These are phyloP conservation scores for Irpex sp. DNA, from an alignment of 1,284 basidiomycete species.

Conservation along the genomic window DNA sequence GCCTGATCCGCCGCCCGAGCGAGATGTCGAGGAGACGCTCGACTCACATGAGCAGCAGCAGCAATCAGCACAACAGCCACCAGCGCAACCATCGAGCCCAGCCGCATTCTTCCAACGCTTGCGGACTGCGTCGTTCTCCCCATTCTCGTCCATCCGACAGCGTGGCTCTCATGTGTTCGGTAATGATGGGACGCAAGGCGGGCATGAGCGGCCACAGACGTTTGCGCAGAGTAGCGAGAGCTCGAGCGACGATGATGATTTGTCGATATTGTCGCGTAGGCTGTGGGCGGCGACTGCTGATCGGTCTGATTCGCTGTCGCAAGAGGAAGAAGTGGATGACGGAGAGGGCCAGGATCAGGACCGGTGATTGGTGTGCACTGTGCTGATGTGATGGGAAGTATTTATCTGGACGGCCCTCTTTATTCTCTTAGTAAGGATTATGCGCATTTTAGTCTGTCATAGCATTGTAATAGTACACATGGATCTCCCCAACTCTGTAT, in stretches of 20 bases:
- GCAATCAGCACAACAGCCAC: slow-evolving; percentile 3
- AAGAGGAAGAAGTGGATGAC: slow-evolving; percentile 5
- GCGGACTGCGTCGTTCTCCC: slow-evolving; percentile 42
- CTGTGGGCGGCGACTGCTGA: slow-evolving; percentile 7
- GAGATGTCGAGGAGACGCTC: slow-evolving; percentile 4
- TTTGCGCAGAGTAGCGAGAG: slow-evolving; percentile 59
- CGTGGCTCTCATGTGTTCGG: slow-evolving; percentile 19
- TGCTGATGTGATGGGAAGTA: background rate
- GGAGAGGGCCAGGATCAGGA: slow-evolving; percentile 7
- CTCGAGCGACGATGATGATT: slow-evolving; percentile 55
- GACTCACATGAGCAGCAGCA: slow-evolving; percentile 11
- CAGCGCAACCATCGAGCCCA: slow-evolving; percentile 9
- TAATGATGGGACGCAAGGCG: slow-evolving; percentile 25
- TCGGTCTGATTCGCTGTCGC: slow-evolving; percentile 2
- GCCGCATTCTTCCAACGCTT: slow-evolving; percentile 40
- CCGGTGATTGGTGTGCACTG: background rate
- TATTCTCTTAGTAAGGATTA: background rate
- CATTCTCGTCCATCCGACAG: slow-evolving; percentile 35
- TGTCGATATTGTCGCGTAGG: slow-evolving; percentile 25
- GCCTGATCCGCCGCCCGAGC: slow-evolving; percentile 24
- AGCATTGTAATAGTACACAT: background rate
- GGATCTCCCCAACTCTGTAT: background rate
- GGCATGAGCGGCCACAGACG: slow-evolving; percentile 17
- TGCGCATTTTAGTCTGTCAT: background rate
- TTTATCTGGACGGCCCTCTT: background rate